Evolutionary conservation across 495 filamentous ascomycete genomes (phyloP).

Genomic region (Neurospora sp.): DNA sequence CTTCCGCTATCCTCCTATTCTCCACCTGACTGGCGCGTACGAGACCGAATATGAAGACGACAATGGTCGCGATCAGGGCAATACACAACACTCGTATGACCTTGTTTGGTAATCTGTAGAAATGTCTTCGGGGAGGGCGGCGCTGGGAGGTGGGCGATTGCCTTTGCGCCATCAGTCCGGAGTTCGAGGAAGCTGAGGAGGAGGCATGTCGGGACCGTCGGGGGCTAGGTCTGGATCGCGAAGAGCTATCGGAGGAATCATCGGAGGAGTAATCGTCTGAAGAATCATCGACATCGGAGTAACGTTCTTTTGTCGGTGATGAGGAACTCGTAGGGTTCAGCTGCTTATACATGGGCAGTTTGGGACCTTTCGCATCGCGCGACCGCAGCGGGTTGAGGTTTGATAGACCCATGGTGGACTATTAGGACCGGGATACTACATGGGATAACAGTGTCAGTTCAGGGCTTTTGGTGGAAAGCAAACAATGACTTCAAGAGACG

Average conservation of each 20-base stretch:
- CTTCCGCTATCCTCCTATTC: slow-evolving; percentile 46
- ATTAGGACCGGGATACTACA: background rate
- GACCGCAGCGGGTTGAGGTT: slow-evolving; percentile 22
- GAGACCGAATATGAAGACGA: slow-evolving; percentile 63
- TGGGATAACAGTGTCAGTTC: background rate
- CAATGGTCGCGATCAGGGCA: slow-evolving; percentile 51
- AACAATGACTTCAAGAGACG: background rate
- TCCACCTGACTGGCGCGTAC: slow-evolving; percentile 59
- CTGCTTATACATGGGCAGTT: slow-evolving; percentile 35
- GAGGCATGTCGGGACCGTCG: slow-evolving; percentile 39
- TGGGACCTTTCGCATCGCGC: slow-evolving; percentile 24
- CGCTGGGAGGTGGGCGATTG: slow-evolving; percentile 25
- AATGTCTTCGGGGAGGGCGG: slow-evolving; percentile 28
- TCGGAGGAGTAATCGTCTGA: slow-evolving; percentile 33
- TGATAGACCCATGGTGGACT: slow-evolving; percentile 17
- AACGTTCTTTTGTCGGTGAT: slow-evolving; percentile 30
- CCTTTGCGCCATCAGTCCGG: slow-evolving; percentile 44
- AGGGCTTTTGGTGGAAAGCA: background rate
- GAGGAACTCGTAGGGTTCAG: slow-evolving; percentile 8
- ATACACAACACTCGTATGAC: slow-evolving; percentile 64
- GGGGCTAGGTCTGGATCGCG: slow-evolving; percentile 30
- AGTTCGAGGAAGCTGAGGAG: slow-evolving; percentile 36
- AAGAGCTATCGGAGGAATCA: slow-evolving; percentile 26
- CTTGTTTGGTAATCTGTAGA: slow-evolving; percentile 52
- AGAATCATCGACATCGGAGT: slow-evolving; percentile 32